Conservation (phyloP, 257 asterid species). For the Anisodus acutangulus region DNA sequence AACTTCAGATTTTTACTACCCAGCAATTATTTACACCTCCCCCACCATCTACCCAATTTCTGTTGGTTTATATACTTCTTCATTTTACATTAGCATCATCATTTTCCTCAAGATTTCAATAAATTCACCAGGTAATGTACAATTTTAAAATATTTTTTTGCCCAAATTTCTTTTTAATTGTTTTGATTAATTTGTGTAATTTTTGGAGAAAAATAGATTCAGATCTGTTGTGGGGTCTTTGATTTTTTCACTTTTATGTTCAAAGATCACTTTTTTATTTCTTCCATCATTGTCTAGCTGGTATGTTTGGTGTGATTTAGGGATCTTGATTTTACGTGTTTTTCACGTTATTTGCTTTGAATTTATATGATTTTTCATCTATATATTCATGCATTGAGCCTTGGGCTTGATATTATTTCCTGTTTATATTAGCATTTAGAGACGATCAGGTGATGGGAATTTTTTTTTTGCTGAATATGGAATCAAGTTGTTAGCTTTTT, state of each 20-base stretch:
- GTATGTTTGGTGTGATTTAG: slow-evolving; percentile 36
- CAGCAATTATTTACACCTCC: background rate
- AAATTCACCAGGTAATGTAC: background rate
- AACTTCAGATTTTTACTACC: background rate
- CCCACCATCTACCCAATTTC: slow-evolving; percentile 17
- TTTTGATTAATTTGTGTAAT: too few relatives aligned
- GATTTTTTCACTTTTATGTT: slow-evolving; percentile 10
- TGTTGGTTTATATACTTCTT: background rate
- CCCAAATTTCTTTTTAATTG: background rate
- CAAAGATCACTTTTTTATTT: background rate
- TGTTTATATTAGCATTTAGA: background rate
- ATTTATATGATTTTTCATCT: background rate
- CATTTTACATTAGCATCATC: background rate
- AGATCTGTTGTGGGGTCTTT: slow-evolving; percentile 37
- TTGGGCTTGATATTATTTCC: background rate
- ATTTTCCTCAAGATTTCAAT: background rate
- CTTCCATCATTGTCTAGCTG: slow-evolving; percentile 26
- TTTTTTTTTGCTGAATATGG: background rate
- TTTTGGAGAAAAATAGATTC: slow-evolving; percentile 22
- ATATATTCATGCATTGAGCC: slow-evolving; percentile 3
- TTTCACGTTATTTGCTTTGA: slow-evolving; percentile 16
- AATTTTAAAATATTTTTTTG: background rate
- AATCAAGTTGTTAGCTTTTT: background rate
- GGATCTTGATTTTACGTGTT: slow-evolving; percentile 25
- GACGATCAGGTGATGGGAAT: slow-evolving; percentile 28